A percentile compares a stretch with the other conserved stretches of the same genome.
These are phyloP conservation scores for Prunus mongolica DNA, from an alignment of 306 rosid genomes.

Conservation along the genomic window DNA sequence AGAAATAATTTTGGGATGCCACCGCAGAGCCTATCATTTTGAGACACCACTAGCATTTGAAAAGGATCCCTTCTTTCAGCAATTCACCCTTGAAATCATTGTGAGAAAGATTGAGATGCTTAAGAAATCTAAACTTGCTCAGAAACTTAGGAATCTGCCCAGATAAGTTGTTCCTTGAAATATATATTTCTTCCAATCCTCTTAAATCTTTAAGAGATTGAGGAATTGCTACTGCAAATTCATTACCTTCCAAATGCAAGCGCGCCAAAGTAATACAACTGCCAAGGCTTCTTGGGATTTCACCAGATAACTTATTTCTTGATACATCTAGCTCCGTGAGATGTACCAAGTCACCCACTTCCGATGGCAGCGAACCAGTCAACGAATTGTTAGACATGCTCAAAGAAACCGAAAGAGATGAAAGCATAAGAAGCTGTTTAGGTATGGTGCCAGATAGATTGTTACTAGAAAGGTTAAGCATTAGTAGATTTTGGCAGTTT, in stretches of 20 bases:
- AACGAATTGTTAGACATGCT: constrained; percentile 21
- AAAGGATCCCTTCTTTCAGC: background rate
- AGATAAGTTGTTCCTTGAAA: constrained; percentile 23
- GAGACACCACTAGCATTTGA: background rate
- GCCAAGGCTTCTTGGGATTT: constrained; percentile 20
- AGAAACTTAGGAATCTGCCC: constrained; percentile 7
- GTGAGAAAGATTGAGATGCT: background rate
- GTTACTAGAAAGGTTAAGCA: constrained; percentile 10
- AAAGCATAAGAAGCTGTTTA: constrained; percentile 14
- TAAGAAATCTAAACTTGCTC: background rate
- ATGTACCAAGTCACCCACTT: constrained; percentile 21
- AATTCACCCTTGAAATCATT: constrained; percentile 24
- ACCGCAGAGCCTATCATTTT: background rate
- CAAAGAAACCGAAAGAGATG: constrained; percentile 22
- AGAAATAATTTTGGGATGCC: background rate
- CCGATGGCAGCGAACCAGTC: constrained; percentile 25
- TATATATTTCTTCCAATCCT: constrained; percentile 23
- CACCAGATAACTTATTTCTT: constrained; percentile 26
- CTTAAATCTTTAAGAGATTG: constrained; percentile 7
- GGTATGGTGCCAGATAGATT: constrained; percentile 29
- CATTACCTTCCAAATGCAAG: background rate
- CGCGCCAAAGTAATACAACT: constrained; percentile 18
- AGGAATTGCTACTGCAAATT: constrained; percentile 2
- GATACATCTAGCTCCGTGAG: background rate
- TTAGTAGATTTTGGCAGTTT: background rate